These are phyloP conservation scores for Mollisiaceae sp. DNA, from an alignment of 2,329 filamentous ascomycete species.

Conservation along the genomic window DNA sequence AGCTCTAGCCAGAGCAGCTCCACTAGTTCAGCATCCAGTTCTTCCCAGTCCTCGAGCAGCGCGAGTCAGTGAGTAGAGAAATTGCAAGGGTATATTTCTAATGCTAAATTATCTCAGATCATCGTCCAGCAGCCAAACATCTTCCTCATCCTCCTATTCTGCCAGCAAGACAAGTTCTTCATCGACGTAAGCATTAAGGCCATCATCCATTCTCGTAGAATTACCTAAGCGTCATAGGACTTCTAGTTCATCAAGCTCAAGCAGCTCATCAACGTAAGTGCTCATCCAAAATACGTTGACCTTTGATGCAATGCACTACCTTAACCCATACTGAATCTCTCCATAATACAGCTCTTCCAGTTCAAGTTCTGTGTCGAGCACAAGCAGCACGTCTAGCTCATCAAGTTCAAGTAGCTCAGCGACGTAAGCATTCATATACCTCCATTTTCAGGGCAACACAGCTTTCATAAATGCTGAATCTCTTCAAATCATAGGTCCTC, in stretches of 20 bases:
- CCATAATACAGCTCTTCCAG: not conserved
- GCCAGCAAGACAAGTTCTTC: not conserved
- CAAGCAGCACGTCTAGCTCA: not conserved
- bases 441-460: too few relatives aligned
- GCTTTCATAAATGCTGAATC: not conserved
- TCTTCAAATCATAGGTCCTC: not conserved
- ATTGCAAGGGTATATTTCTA: not conserved
- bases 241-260: too few relatives aligned
- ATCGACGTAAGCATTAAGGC: not conserved
- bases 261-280: too few relatives aligned
- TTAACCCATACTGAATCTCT: not conserved
- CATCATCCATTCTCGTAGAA: not conserved
- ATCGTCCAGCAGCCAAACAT: not conserved
- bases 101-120: not conserved
- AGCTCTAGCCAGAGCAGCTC: not conserved
- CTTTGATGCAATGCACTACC: not conserved
- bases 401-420: not conserved
- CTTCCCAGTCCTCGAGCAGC: not conserved
- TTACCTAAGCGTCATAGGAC: too few relatives aligned
- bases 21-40: not conserved
- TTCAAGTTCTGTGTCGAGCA: not conserved
- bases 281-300: too few relatives aligned
- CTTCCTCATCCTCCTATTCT: not conserved
- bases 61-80: not conserved
- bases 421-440: not conserved